Evolutionary conservation across 2,329 filamentous ascomycete species (phyloP).

Genomic region (Exophiala spinifera): DNA sequence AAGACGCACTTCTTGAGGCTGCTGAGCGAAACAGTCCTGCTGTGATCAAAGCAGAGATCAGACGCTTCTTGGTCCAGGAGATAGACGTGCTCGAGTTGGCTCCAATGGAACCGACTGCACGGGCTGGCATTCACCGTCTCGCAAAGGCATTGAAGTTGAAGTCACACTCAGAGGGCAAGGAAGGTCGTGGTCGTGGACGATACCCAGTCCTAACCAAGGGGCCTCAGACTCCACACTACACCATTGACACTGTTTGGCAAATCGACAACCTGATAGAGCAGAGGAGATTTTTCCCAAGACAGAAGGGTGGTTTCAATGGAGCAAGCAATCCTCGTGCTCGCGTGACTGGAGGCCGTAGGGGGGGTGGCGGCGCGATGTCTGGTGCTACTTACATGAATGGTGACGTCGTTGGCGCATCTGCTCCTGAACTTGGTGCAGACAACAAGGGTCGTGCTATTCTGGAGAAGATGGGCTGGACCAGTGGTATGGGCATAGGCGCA

Average conservation of each 20-base stretch:
- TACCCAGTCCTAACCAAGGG: constrained; percentile 78
- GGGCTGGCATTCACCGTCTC: constrained; percentile 76
- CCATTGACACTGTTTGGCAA: constrained; percentile 52
- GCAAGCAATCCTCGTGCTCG: constrained; percentile 5
- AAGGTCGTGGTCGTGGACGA: constrained; percentile 68
- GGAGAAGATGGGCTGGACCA: constrained; percentile 96
- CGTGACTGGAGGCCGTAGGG: constrained; percentile 32
- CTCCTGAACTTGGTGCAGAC: constrained; percentile 75
- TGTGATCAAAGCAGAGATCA: constrained; percentile 69
- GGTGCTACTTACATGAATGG: constrained; percentile 71
- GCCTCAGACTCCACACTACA: constrained; percentile 59
- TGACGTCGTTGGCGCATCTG: constrained; percentile 79
- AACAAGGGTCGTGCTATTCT: constrained; percentile 85
- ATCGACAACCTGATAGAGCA: constrained; percentile 36
- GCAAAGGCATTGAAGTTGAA: constrained; percentile 73
- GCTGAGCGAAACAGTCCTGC: constrained; percentile 55
- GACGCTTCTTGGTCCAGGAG: constrained; percentile 28
- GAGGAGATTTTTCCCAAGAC: constrained; percentile 28
- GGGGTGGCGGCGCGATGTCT: constrained; percentile 40
- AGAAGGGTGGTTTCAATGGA: constrained; percentile 8
- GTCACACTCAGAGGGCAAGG: constrained; percentile 76
- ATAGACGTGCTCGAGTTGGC: constrained; percentile 61
- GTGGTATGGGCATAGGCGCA: constrained; percentile 78
- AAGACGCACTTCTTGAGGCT: constrained; percentile 61
- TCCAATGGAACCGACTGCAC: constrained; percentile 75